Evolutionary conservation across 176 grass and related monocot genomes (phyloP).

Genomic region (Calamus simplicifolius): DNA sequence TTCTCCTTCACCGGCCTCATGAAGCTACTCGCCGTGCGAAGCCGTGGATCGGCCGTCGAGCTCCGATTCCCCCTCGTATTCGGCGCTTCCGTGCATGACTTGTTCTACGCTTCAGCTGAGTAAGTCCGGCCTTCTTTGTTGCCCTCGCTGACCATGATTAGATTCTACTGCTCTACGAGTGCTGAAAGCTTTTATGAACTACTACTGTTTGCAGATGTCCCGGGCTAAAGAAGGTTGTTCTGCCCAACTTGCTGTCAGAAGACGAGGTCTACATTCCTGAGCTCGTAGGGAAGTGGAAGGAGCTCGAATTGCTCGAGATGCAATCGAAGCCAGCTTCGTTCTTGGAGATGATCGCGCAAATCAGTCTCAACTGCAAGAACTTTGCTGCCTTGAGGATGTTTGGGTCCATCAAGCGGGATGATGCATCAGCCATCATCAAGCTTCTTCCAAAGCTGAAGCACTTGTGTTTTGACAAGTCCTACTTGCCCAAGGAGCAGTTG

Average conservation of each 20-base stretch:
- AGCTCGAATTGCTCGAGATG: constrained; percentile 4
- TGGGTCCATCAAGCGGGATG: not conserved
- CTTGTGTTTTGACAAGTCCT: constrained; percentile 1
- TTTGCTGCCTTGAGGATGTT: not conserved
- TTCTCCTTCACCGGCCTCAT: constrained; percentile 2
- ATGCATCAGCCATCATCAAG: not conserved
- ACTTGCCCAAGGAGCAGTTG: constrained; percentile 2
- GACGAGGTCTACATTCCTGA: not conserved
- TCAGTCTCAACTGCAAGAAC: not conserved
- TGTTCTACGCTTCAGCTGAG: not conserved
- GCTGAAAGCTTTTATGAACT: not conserved
- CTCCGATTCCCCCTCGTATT: not conserved
- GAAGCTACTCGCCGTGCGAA: not conserved
- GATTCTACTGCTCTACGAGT: too few species aligned
- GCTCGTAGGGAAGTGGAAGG: constrained; percentile 5
- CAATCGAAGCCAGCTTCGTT: not conserved
- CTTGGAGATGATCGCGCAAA: not conserved
- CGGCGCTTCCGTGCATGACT: not conserved
- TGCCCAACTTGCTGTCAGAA: not conserved
- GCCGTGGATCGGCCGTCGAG: not conserved
- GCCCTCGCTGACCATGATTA: too few species aligned
- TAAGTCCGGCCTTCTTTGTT: not conserved
- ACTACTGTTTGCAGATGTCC: not conserved
- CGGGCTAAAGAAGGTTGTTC: not conserved
- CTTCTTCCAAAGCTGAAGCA: not conserved